Conservation (phyloP, 2,329 filamentous ascomycete species). For the Cercospora nicotianae region DNA sequence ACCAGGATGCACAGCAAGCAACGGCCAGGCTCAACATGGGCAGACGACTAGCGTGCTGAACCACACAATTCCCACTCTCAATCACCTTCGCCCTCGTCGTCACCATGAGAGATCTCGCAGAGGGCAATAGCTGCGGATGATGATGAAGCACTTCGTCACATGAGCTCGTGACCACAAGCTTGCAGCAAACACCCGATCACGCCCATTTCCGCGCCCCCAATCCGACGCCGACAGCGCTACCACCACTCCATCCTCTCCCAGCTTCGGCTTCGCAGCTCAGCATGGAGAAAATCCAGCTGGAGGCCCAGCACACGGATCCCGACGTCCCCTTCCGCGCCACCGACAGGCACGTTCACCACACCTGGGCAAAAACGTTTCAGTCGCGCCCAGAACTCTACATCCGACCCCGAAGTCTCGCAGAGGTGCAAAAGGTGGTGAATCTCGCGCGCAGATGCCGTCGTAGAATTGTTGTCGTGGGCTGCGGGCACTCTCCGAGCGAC, state of each 20-base stretch:
- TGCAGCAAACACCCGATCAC: neutral
- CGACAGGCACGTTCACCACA: conserved; percentile 74
- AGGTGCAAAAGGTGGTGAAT: conserved; percentile 79
- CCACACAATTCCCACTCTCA: neutral
- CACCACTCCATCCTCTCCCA: neutral
- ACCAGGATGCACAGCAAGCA: neutral
- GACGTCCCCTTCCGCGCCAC: conserved; percentile 74
- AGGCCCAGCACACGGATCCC: conserved; percentile 60
- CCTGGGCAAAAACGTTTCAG: conserved; percentile 92
- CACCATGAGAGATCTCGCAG: conserved; percentile 1
- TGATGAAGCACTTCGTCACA: neutral
- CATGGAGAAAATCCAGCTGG: conserved; percentile 35
- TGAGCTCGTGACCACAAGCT: conserved; percentile 7
- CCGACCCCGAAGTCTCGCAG: conserved; percentile 72
- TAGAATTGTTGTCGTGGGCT: conserved; percentile 82
- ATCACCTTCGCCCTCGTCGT: neutral
- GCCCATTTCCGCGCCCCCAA: neutral
- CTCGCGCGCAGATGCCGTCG: conserved; percentile 79
- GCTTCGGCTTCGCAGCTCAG: neutral
- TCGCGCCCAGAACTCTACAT: conserved; percentile 89
- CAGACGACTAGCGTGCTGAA: neutral
- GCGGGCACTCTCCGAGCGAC: conserved; percentile 87
- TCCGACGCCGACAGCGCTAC: neutral
- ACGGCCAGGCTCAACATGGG: neutral
- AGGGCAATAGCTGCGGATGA: conserved; percentile 10